phyloP scores from a whole-genome alignment of 2,329 filamentous ascomycete species.

The Pseudocercospora cruenta region DNA sequence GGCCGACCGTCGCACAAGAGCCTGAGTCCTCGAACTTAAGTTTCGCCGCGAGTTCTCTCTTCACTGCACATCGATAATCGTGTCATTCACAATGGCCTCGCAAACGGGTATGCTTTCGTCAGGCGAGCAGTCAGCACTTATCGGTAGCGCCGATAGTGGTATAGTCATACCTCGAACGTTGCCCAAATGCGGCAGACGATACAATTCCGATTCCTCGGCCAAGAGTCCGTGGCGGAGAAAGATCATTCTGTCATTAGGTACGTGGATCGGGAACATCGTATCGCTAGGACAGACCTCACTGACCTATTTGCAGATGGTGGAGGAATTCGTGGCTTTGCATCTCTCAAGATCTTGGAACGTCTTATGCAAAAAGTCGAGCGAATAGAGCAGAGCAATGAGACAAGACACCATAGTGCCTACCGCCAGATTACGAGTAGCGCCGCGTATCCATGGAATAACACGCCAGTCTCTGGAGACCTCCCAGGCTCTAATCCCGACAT shows the following conservation, averaged over 20 bases:
- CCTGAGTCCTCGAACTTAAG: not conserved
- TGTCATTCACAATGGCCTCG: not conserved
- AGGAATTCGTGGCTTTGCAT: constrained; percentile 27
- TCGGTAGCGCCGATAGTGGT: not conserved
- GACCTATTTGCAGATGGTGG: constrained; percentile 22
- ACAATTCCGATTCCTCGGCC: not conserved
- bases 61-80: not conserved
- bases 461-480: not conserved
- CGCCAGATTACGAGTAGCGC: not conserved
- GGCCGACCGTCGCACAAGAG: not conserved
- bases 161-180: not conserved
- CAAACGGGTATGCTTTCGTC: not conserved
- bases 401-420: not conserved
- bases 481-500: not conserved
- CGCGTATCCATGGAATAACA: not conserved
- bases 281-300: not conserved
- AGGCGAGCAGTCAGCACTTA: not conserved
- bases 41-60: not conserved
- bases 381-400: constrained; percentile 12
- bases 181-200: not conserved
- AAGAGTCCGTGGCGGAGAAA: not conserved
- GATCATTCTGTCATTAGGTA: not conserved
- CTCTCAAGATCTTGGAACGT: constrained; percentile 20
- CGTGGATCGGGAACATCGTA: not conserved
- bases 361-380: constrained; percentile 20